phyloP scores from a whole-genome alignment of 192 early-diverging fungal genomes.

The Chytriomyces confervae region DNA sequence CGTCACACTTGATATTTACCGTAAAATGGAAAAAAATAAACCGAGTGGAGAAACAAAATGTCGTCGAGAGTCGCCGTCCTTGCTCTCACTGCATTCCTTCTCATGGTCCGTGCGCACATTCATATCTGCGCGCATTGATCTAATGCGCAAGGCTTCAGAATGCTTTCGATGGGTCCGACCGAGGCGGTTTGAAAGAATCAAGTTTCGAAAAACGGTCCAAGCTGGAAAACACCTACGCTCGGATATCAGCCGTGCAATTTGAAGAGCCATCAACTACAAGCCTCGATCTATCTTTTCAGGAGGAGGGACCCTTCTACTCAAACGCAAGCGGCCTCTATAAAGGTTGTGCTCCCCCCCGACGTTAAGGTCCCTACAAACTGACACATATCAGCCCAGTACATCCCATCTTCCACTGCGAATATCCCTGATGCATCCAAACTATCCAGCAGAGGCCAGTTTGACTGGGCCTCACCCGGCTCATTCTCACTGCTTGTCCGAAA shows the following conservation, averaged over 20 bases:
- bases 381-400: background rate
- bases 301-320: background rate
- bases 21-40: background rate
- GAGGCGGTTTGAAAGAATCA: too few relatives aligned
- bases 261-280: background rate
- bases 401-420: too few relatives aligned
- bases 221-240: background rate
- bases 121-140: background rate
- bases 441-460: background rate
- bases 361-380: background rate
- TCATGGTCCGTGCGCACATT: background rate
- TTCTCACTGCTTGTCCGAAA: background rate
- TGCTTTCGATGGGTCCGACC: background rate
- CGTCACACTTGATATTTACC: background rate
- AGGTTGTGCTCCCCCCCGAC: background rate
- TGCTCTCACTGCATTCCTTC: background rate
- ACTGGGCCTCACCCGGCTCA: constrained; percentile 13
- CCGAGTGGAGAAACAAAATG: constrained; percentile 3
- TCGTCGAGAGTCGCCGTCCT: constrained; percentile 5
- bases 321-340: background rate
- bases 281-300: background rate
- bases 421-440: too few relatives aligned
- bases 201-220: background rate
- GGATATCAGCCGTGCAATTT: background rate
- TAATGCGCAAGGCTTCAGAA: background rate